Evolutionary conservation across 805 yeast species (phyloP), one percentile per base, ranked within the genome.

Genomic region (Saturnispora sanitii): DNA sequence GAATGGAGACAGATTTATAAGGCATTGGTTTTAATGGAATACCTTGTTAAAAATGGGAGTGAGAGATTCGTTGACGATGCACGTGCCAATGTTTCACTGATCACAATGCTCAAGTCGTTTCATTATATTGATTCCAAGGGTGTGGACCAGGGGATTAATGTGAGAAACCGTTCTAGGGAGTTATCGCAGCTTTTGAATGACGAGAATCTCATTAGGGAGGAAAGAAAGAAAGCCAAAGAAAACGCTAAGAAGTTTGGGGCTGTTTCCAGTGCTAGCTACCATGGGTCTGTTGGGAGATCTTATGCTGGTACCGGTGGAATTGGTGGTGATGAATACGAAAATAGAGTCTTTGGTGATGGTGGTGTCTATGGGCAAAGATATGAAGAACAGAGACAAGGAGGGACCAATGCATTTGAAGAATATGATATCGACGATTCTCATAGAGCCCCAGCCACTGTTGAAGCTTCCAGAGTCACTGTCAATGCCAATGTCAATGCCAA

Each of bases 1-100:
- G 97, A 92, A 64, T 92, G 98, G 98, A 77, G 98, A 58, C 98
- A 92, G 61, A 90, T 92, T 49, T 92, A 92, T 67, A 92, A 92
- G 65, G 79, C 96, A 3, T 69, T 92, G 53, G 96, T 88, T 58
- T 71, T 92, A 60, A 72, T 90, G 60, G 98, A 92, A 54, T 92
- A 85, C 58, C 69, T 92, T 51, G 73, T 92, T 48, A 85, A 85
- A 60, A 84, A 90, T 56, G 98, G 98, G 1, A 76, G 92, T 22
- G 98, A 92, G 62, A 71, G 96, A 45, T 86, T 92, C 49, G 92
- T 92, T 45, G 98, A 92, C 62, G 96, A 90, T 50, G 86, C 94
- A 6, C 73, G 96, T 44, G 75, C 90, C 15, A 90, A 87, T 58
- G 58, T 83, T 44, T 35, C 46, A 18, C 25, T 49, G 8, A 78